Evolutionary conservation across 2,329 filamentous ascomycete species (phyloP), one percentile per base, ranked within the genome.

Genomic region (Penicillium sp.): DNA sequence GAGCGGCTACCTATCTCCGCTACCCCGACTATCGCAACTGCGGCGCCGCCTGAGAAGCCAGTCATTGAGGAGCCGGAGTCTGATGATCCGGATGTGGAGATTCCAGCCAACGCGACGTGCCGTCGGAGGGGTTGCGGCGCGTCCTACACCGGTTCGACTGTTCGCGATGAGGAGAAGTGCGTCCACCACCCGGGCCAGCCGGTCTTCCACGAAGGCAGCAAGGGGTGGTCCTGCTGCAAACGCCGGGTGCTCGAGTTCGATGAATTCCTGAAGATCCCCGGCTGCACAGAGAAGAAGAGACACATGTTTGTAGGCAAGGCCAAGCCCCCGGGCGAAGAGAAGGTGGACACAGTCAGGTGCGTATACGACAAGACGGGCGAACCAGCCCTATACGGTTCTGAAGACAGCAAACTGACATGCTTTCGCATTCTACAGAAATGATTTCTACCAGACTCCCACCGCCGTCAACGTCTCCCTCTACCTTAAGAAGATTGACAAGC

Each of bases 211-310:
- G 93, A 98, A 74, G 93, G 93, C 32, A 95, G 88, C 73, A 98
- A 98, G 75, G 93, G 93, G 1, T 98, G 93, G 78, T 89, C 83
- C 52, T 98, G 93, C 76, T 98, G 93, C 74, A 97, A 97, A 79
- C 78, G 88, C 61, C 80, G 89, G 33, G 93, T 98, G 51, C 74
- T 98, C 52, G 93, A 98, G 66, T 98, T 98, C 69, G 90, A 98
- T 68, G 85, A 97, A 70, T 98, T 98, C 72, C 83, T 98, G 83
- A 93, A 87, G 71, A 91, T 98, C 52, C 83, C 87, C 61, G 93
- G 93, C 1, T 98, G 93, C 72, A 83, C 82, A 67, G 89, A 85
- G 38, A 93, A 90, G 71, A 75, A 77, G 38, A 77, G 79, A 53
- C 93, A 98, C 74, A 71, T 95, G 57, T 98, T 96, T 63, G 78